Percentiles rank a stretch among this genome's conserved stretches.
Evolutionary conservation across 768 basidiomycete species (phyloP).

Genomic region (Boletus sensibilis): DNA sequence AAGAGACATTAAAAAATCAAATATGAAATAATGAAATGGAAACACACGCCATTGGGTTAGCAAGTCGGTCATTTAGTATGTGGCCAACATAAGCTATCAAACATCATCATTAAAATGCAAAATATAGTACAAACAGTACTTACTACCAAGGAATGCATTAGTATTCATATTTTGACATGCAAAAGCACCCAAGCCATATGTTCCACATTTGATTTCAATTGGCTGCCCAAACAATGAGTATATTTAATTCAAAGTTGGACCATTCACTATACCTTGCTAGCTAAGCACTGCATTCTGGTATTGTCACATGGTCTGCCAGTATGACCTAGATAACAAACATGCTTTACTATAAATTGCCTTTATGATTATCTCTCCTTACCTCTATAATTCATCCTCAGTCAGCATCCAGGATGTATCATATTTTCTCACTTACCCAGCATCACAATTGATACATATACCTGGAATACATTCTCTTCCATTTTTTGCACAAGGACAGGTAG

Average conservation of each 20-base stretch:
- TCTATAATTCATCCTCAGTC: constrained; percentile 11
- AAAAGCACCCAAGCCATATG: constrained; percentile 48
- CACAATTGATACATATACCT: constrained; percentile 45
- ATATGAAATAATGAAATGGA: too few species aligned
- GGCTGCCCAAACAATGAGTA: constrained; percentile 24
- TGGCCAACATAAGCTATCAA: constrained; percentile 43
- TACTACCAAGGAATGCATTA: constrained; percentile 36
- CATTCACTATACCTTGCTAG: constrained; percentile 19
- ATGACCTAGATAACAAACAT: constrained; percentile 13
- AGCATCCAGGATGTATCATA: not conserved
- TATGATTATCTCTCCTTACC: constrained; percentile 9
- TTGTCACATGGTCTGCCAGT: constrained; percentile 27
- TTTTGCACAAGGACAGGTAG: constrained; percentile 38
- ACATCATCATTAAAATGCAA: not conserved
- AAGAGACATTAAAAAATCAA: not conserved
- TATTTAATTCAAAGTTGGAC: not conserved
- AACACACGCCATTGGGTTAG: constrained; percentile 10
- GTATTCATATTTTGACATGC: constrained; percentile 27
- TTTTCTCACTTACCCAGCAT: constrained; percentile 37
- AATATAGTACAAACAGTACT: not conserved
- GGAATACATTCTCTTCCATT: constrained; percentile 50
- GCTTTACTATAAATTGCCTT: not conserved
- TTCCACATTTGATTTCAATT: constrained; percentile 35
- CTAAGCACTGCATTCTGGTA: constrained; percentile 26
- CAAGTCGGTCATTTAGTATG: constrained; percentile 14